Conservation (phyloP, 1,284 basidiomycete species). For the Tilletia walkeri region DNA sequence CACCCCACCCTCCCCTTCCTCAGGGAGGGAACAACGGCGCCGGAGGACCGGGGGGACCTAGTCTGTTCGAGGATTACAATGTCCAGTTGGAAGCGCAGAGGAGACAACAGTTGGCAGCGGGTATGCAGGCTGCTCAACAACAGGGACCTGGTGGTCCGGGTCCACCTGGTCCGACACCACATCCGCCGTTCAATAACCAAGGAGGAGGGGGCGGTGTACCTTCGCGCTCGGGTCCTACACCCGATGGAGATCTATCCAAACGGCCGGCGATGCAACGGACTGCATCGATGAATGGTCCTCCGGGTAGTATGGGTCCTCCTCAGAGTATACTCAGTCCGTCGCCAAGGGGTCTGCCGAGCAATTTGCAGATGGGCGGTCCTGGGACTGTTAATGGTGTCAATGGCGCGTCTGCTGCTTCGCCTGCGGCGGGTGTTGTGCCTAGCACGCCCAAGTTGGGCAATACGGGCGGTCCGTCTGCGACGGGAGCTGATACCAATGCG, state of each 20-base stretch:
- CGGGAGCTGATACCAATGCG: background rate
- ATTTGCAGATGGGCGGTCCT: background rate
- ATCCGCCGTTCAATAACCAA: background rate
- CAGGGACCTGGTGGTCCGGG: background rate
- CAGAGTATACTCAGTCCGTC: conserved; percentile 9
- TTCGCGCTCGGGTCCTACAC: background rate
- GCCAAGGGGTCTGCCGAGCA: conserved; percentile 2
- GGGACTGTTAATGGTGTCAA: background rate
- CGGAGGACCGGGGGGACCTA: background rate
- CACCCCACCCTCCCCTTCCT: background rate
- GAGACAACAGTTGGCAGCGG: conserved; percentile 4
- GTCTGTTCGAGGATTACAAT: conserved; percentile 11
- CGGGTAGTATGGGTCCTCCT: conserved; percentile 9
- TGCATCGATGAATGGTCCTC: conserved; percentile 10
- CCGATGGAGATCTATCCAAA: conserved; percentile 2
- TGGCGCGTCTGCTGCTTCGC: background rate
- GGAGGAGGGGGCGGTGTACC: background rate
- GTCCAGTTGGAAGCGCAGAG: background rate
- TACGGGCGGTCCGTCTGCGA: background rate
- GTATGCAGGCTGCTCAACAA: background rate
- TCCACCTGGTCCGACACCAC: background rate
- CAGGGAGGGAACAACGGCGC: background rate
- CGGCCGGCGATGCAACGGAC: conserved; percentile 4
- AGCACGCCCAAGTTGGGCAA: conserved; percentile 8
- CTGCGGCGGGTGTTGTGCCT: background rate